These are phyloP conservation scores for Pyricularia sp. DNA, from an alignment of 2,329 filamentous ascomycete species.

Conservation along the genomic window DNA sequence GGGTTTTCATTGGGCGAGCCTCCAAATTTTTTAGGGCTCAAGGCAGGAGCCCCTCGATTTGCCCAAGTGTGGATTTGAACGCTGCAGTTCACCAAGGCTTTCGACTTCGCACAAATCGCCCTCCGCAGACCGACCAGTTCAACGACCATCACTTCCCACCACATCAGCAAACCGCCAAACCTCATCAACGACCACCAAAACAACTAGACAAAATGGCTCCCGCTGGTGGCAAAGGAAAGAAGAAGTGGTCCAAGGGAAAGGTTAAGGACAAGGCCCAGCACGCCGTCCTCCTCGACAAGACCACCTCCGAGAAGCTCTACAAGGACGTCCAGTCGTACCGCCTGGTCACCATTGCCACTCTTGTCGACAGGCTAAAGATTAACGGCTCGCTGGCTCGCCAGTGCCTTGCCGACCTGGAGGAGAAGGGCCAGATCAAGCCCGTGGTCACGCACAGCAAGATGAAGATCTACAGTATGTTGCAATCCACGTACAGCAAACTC, in stretches of 20 bases:
- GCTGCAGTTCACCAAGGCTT: neutral
- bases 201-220: neutral
- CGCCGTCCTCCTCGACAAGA: conserved; percentile 97
- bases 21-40: conserved; percentile 1
- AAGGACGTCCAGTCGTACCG: conserved; percentile 99
- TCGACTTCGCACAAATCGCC: neutral
- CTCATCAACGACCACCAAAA: neutral
- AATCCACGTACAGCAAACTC: conserved; percentile 5
- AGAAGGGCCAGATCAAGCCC: conserved; percentile 98
- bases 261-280: conserved; percentile 99
- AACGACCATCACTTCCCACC: neutral
- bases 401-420: conserved; percentile 86
- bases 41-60: conserved; percentile 1
- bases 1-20: neutral
- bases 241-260: conserved; percentile 58
- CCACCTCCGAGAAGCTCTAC: conserved; percentile 94
- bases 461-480: conserved; percentile 79
- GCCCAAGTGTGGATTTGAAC: neutral
- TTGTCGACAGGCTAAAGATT: conserved; percentile 99
- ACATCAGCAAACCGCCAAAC: neutral
- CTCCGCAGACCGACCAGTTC: neutral
- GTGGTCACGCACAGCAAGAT: conserved; percentile 92
- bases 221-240: conserved; percentile 63
- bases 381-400: conserved; percentile 91
- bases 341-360: conserved; percentile 94